phyloP scores from a whole-genome alignment of 2,329 filamentous ascomycete species.

The Penicillium sp. region DNA sequence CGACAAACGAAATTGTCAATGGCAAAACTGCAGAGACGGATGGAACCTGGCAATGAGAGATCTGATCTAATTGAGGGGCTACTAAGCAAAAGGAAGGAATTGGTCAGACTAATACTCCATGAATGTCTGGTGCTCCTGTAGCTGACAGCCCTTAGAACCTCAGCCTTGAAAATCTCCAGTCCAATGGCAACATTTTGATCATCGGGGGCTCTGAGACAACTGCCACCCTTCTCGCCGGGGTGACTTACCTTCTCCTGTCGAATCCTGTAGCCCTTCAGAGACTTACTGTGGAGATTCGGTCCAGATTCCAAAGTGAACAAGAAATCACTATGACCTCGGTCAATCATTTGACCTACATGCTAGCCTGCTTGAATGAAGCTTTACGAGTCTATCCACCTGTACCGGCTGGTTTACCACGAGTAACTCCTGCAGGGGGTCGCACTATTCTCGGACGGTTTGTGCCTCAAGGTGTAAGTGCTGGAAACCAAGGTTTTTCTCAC shows the following conservation, averaged over 20 bases:
- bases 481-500: too few species aligned
- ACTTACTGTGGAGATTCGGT: conserved; percentile 42
- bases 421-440: conserved; percentile 7
- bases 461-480: conserved; percentile 10
- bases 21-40: conserved; percentile 1
- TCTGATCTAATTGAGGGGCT: conserved; percentile 3
- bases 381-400: conserved; percentile 9
- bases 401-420: conserved; percentile 19
- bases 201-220: conserved; percentile 50
- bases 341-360: conserved; percentile 1
- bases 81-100: not conserved
- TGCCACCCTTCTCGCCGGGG: conserved; percentile 44
- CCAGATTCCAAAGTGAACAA: conserved; percentile 32
- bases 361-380: conserved; percentile 4
- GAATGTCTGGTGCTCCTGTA: not conserved
- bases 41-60: not conserved
- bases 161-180: conserved; percentile 24
- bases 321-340: conserved; percentile 41
- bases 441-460: conserved; percentile 12
- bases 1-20: not conserved
- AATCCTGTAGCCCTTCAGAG: conserved; percentile 33
- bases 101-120: not conserved
- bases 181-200: conserved; percentile 35
- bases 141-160: conserved; percentile 10
- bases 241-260: conserved; percentile 42